Conservation (phyloP, 2,329 filamentous ascomycete species). For the Aspergillus carbonarius region DNA sequence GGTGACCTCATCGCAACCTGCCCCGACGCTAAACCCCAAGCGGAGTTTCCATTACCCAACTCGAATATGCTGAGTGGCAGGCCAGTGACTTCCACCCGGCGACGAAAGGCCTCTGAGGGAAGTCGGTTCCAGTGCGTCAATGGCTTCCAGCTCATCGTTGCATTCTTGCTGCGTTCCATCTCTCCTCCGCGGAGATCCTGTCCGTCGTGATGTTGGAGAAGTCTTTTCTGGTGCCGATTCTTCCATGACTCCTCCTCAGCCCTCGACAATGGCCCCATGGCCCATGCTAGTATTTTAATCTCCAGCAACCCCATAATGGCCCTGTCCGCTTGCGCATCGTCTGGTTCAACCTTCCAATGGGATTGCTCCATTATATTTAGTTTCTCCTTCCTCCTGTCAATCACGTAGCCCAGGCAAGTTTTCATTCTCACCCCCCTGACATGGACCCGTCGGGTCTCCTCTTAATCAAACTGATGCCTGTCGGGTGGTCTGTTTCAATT, state of each 20-base stretch:
- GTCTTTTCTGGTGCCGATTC: not conserved
- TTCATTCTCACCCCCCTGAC: not conserved
- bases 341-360: conserved; percentile 5
- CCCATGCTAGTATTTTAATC: not conserved
- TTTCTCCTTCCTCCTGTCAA: not conserved
- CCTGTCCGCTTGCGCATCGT: conserved; percentile 2
- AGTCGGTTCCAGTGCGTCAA: not conserved
- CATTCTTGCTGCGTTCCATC: not conserved
- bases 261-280: not conserved
- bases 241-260: not conserved
- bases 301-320: not conserved
- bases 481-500: not conserved
- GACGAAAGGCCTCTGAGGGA: not conserved
- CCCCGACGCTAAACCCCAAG: conserved; percentile 27
- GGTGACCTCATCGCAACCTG: conserved; percentile 9
- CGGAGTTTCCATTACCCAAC: conserved; percentile 39
- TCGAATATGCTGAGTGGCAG: conserved; percentile 35
- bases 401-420: conserved; percentile 6
- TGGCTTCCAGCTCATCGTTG: not conserved
- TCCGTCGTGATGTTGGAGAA: conserved; percentile 1
- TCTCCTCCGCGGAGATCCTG: conserved; percentile 15
- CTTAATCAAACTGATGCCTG: not conserved
- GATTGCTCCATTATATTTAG: conserved; percentile 6
- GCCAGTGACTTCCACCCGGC: not conserved
- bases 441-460: conserved; percentile 1